Evolutionary conservation across 305 asterid species (phyloP).

Genomic region (Solanum hybrid): DNA sequence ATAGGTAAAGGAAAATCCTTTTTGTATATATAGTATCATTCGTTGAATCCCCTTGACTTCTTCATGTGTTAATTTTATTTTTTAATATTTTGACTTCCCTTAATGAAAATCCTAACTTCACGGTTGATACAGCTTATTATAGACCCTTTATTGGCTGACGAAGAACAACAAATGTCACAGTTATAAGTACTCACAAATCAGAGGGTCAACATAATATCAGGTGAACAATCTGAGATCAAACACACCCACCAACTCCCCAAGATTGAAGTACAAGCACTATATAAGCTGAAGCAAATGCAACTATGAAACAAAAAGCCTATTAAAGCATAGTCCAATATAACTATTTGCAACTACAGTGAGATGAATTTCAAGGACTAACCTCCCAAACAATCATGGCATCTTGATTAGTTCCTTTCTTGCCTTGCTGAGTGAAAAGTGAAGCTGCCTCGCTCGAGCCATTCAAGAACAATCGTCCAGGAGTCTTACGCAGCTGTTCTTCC

Average conservation of each 20-base stretch:
- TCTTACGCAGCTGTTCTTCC: slow-evolving; percentile 59
- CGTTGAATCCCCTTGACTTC: not conserved
- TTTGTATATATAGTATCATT: not conserved
- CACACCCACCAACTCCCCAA: not conserved
- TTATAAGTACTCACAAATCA: not conserved
- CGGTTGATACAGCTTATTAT: not conserved
- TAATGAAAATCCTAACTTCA: not conserved
- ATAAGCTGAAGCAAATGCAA: not conserved
- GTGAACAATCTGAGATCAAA: not conserved
- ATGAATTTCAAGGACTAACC: slow-evolving; percentile 29
- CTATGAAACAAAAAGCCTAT: not conserved
- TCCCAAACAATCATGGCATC: slow-evolving; percentile 98
- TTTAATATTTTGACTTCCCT: not conserved
- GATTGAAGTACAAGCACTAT: not conserved
- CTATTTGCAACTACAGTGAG: not conserved
- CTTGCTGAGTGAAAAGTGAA: slow-evolving; percentile 61
- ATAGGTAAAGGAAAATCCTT: not conserved
- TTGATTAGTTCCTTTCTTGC: slow-evolving; percentile 84
- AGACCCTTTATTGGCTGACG: not conserved
- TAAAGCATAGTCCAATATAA: not conserved
- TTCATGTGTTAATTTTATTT: not conserved
- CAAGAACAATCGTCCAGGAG: slow-evolving; percentile 59
- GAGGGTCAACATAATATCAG: not conserved
- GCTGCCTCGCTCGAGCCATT: slow-evolving; percentile 73
- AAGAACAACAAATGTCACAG: not conserved